phyloP scores from a whole-genome alignment of 2,329 filamentous ascomycete species.

The Talaromyces atroroseus region DNA sequence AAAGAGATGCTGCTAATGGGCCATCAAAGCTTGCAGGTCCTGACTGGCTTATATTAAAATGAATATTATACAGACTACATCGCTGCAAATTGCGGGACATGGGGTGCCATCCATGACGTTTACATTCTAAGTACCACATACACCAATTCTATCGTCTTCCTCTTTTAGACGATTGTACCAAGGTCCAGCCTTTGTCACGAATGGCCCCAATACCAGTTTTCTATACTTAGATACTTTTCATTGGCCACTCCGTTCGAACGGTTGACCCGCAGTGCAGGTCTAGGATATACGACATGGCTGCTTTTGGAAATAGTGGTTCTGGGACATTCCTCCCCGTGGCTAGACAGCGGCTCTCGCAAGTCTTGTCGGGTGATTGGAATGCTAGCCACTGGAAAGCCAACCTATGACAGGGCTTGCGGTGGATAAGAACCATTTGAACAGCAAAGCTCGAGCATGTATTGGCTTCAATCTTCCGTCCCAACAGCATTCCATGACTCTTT shows the following conservation, averaged over 20 bases:
- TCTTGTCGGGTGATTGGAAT: constrained; percentile 20
- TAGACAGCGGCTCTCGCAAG: constrained; percentile 3
- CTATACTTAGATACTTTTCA: constrained; percentile 12
- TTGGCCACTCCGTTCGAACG: constrained; percentile 17
- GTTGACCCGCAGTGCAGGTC: constrained; percentile 22
- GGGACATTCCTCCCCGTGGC: constrained; percentile 32
- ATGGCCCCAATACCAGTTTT: constrained; percentile 6
- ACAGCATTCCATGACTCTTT: constrained; percentile 29
- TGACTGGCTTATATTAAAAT: no score
- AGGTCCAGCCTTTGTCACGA: constrained; percentile 5
- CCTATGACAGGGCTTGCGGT: constrained; percentile 7
- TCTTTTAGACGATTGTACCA: constrained; percentile 10
- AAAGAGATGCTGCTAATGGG: background rate
- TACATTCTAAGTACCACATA: constrained; percentile 21
- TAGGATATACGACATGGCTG: constrained; percentile 22
- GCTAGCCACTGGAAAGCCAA: constrained; percentile 20
- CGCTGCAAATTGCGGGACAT: background rate
- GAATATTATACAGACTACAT: background rate
- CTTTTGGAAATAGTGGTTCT: constrained; percentile 30
- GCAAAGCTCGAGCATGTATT: constrained; percentile 1
- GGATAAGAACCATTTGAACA: constrained; percentile 18
- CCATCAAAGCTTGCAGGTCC: no score
- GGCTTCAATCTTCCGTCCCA: constrained; percentile 1
- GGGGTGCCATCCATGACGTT: constrained; percentile 26
- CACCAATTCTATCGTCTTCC: background rate